Percentiles rank a stretch among this genome's conserved stretches.
phyloP scores from a whole-genome alignment of 441 rosid species.

The Eutrema salsugineum region DNA sequence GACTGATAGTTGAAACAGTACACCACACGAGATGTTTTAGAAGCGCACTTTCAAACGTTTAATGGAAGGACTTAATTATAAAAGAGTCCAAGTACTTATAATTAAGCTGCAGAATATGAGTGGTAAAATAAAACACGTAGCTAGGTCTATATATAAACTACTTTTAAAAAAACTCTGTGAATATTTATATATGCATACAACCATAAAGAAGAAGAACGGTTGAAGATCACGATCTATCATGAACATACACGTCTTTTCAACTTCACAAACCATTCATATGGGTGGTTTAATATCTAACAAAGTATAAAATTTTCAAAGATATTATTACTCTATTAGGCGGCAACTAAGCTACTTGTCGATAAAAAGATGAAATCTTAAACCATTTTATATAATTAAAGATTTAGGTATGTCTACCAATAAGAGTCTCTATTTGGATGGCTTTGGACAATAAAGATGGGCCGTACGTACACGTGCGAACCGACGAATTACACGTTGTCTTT shows the following conservation, averaged over 20 bases:
- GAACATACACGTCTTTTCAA: constrained; percentile 9
- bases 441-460: constrained; percentile 1
- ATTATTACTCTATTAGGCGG: constrained; percentile 6
- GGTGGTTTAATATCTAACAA: constrained; percentile 6
- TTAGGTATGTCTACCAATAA: constrained; percentile 12
- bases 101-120: neutral
- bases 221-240: constrained; percentile 27
- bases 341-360: constrained; percentile 3
- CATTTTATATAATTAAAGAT: neutral
- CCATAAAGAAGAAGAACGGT: constrained; percentile 6
- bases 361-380: neutral
- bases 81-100: neutral
- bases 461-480: neutral
- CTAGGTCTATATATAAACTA: neutral
- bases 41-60: neutral
- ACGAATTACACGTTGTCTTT: neutral
- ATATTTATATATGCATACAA: neutral
- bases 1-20: neutral
- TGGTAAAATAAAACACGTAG: constrained; percentile 12
- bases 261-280: constrained; percentile 9
- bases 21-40: neutral
- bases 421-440: constrained; percentile 1
- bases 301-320: constrained; percentile 2
- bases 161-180: too few relatives aligned
- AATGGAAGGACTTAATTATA: neutral